phyloP scores from a whole-genome alignment of 768 basidiomycete species.

The Tephrocybe sp. region DNA sequence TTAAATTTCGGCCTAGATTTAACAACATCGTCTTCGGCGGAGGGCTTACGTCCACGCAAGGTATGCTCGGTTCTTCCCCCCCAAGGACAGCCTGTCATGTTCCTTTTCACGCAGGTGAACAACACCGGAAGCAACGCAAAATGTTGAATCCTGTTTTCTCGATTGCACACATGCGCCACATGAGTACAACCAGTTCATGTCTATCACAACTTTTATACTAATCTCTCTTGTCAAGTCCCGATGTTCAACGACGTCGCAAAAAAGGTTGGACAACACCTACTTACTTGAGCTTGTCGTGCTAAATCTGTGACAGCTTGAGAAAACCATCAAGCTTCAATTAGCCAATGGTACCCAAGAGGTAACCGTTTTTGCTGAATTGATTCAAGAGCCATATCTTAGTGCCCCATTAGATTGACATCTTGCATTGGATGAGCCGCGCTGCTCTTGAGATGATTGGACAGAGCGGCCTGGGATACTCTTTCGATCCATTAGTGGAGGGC shows the following conservation, averaged over 20 bases:
- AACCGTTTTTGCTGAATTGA: too few relatives aligned
- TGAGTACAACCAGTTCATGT: constrained; percentile 1
- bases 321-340: constrained; percentile 1
- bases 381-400: not conserved
- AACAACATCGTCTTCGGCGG: constrained; percentile 8
- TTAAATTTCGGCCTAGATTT: too few relatives aligned
- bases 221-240: constrained; percentile 1
- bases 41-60: constrained; percentile 6
- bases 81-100: not conserved
- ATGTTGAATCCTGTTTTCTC: constrained; percentile 18
- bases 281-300: too few relatives aligned
- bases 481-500: not conserved
- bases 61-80: not conserved
- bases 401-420: constrained; percentile 11
- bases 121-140: constrained; percentile 13
- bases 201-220: not conserved
- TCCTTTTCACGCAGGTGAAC: constrained; percentile 4
- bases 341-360: constrained; percentile 9
- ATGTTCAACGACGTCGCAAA: constrained; percentile 15
- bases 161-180: constrained; percentile 9
- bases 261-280: constrained; percentile 5
- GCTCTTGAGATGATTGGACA: constrained; percentile 13
- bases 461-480: constrained; percentile 3
- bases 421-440: constrained; percentile 2
- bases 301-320: not conserved